Conservation (phyloP, 306 rosid genomes). For the Crataegus laevigata region DNA sequence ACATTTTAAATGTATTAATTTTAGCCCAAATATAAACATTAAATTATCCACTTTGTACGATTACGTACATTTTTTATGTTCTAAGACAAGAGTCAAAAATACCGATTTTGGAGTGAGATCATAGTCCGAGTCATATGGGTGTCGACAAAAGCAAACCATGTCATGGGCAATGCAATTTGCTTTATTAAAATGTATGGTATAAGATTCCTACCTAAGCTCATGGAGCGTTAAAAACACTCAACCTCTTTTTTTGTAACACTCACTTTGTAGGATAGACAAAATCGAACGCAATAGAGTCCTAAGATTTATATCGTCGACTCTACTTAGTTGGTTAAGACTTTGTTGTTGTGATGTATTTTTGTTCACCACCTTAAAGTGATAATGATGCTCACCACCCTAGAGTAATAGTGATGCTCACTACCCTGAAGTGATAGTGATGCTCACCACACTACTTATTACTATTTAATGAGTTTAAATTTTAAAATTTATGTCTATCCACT, state of each 20-base stretch:
- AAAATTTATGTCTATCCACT: no score
- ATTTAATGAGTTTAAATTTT: no score
- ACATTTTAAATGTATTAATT: not conserved
- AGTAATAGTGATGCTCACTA: no score
- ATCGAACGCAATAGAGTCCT: rapidly evolving
- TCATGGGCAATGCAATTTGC: conserved; percentile 4
- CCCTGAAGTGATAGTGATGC: no score
- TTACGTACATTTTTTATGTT: not conserved
- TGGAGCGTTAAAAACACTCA: conserved; percentile 9
- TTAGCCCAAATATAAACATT: not conserved
- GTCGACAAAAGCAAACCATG: conserved; percentile 23
- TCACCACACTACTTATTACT: no score
- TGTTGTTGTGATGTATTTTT: no score
- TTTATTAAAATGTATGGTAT: not conserved
- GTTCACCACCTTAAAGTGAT: no score
- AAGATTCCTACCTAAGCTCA: not conserved
- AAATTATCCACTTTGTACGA: not conserved
- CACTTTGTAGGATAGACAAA: no score
- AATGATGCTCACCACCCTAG: no score
- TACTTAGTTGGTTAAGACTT: no score
- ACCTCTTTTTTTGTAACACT: not conserved
- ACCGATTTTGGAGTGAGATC: conserved; percentile 8
- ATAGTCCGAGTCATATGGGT: not conserved
- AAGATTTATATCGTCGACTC: no score
- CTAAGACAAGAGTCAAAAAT: not conserved